Evolutionary conservation across 2,329 filamentous ascomycete genomes (phyloP).

Genomic region (Clarireedia hainanense): DNA sequence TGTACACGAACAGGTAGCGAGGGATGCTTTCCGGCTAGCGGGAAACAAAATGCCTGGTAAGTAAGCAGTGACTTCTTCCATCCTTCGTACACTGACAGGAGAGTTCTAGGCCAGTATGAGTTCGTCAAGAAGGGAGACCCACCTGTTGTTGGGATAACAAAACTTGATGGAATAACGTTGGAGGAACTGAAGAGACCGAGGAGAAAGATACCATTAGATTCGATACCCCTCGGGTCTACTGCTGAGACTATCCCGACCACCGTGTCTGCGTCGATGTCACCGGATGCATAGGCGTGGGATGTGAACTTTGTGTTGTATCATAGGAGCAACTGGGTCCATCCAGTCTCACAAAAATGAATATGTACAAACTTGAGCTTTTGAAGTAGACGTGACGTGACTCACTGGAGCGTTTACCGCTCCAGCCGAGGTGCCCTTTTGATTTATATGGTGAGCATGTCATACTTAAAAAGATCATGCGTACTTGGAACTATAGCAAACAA

Average conservation of each 20-base stretch:
- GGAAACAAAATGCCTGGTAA: constrained; percentile 90
- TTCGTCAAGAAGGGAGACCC: constrained; percentile 91
- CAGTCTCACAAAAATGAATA: background rate
- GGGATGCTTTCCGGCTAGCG: constrained; percentile 87
- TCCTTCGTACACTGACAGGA: constrained; percentile 14
- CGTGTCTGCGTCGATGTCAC: constrained; percentile 21
- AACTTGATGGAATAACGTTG: constrained; percentile 72
- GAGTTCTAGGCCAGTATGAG: constrained; percentile 64
- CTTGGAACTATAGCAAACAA: too few species aligned
- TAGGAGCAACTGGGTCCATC: background rate
- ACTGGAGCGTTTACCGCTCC: too few species aligned
- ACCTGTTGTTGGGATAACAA: constrained; percentile 86
- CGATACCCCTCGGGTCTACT: constrained; percentile 15
- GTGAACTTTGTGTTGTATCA: constrained; percentile 8
- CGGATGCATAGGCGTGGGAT: constrained; percentile 18
- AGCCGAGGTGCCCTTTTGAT: too few species aligned
- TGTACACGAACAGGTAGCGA: constrained; percentile 87
- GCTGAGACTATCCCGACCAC: constrained; percentile 14
- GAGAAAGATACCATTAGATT: constrained; percentile 33
- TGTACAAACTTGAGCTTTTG: background rate
- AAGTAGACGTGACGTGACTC: background rate
- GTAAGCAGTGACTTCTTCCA: constrained; percentile 25
- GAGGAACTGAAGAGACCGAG: constrained; percentile 78
- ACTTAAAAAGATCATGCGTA: too few species aligned
- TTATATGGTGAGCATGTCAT: too few species aligned